A percentile compares a stretch with the other conserved stretches of the same genome.
These are phyloP conservation scores for Apiospora kogelbergensis DNA, from an alignment of 2,329 filamentous ascomycete species.

Conservation along the genomic window DNA sequence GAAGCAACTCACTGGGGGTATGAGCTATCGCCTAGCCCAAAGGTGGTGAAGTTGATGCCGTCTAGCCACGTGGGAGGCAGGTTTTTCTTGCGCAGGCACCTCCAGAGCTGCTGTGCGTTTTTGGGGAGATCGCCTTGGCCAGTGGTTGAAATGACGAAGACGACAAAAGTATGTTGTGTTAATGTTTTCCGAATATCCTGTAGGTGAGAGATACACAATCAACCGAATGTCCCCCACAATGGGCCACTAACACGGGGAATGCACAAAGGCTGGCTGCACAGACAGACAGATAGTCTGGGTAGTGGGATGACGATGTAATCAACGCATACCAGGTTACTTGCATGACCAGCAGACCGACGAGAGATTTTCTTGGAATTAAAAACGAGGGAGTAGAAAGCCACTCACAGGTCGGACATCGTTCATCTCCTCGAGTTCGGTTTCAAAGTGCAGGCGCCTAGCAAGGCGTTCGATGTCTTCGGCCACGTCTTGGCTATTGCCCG, in stretches of 20 bases:
- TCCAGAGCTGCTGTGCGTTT: constrained; percentile 85
- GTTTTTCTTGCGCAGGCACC: constrained; percentile 74
- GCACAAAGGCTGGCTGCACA: neutral
- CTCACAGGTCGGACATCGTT: constrained; percentile 74
- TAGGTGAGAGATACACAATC: neutral
- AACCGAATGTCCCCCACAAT: constrained; percentile 5
- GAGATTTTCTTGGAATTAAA: too few species aligned
- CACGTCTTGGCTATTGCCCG: constrained; percentile 88
- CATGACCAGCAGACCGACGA: neutral
- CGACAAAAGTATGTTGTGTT: constrained; percentile 55
- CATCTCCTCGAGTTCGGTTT: constrained; percentile 73
- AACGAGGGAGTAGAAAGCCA: constrained; percentile 16
- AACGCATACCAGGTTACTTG: neutral
- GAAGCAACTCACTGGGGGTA: constrained; percentile 72
- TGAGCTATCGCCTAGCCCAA: constrained; percentile 91
- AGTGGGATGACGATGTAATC: neutral
- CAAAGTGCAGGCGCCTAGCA: constrained; percentile 76
- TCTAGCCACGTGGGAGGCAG: constrained; percentile 69
- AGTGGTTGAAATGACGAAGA: constrained; percentile 88
- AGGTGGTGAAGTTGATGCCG: constrained; percentile 74
- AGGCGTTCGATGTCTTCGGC: constrained; percentile 79
- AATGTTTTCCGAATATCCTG: constrained; percentile 54
- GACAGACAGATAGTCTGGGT: neutral
- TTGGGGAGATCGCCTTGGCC: constrained; percentile 91
- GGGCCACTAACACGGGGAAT: neutral